Evolutionary conservation across 2,329 filamentous ascomycete genomes (phyloP), one percentile per base, ranked within the genome.

Genomic region (Gremmenia infestans): DNA sequence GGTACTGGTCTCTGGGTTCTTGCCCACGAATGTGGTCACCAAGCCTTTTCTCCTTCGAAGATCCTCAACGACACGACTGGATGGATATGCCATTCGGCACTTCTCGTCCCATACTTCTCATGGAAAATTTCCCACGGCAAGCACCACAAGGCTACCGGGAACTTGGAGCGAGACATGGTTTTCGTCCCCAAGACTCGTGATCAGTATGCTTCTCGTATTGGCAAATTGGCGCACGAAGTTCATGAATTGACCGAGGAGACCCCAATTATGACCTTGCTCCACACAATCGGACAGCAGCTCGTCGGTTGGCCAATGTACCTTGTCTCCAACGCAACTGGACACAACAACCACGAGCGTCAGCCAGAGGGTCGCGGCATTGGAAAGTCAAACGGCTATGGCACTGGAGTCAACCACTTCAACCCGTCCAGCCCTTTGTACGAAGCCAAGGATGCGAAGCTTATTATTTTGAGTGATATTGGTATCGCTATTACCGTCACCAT

Each of bases 51-150:
- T 45, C 79, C 89, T n/a, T 97, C 89, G 68, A 93, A 89, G 78
- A 77, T 84, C 11, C 75, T 97, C 71, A 97, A 97, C 78, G 91
- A 97, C 74, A 83, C 89, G 25, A 91, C 94, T 56, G 93, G 93
- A 68, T 97, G 90, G 89, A 73, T 96, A 71, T 83, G 90, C 66
- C 93, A 97, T 78, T 96, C 92, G 39, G 74, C 85, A 46, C 84
- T 97, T 40, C 80, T 97, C 55, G 93, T 99, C 49, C 94, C 94
- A 22, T 99, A 97, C 79, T 99, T 97, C 79, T 96, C 91, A 72
- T 99, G 94, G 94, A 96, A 99, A 79, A 92, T 97, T 76, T 96
- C 91, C 64, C 94, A 99, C 78, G 89, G 91, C 79, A 96, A 96
- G 85, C 94, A 99, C 80, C 94, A 99, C 88, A 97, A 97, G 83